These are phyloP conservation scores for Elaeis guineensis DNA, from an alignment of 176 grass and related monocot species.

Conservation along the genomic window DNA sequence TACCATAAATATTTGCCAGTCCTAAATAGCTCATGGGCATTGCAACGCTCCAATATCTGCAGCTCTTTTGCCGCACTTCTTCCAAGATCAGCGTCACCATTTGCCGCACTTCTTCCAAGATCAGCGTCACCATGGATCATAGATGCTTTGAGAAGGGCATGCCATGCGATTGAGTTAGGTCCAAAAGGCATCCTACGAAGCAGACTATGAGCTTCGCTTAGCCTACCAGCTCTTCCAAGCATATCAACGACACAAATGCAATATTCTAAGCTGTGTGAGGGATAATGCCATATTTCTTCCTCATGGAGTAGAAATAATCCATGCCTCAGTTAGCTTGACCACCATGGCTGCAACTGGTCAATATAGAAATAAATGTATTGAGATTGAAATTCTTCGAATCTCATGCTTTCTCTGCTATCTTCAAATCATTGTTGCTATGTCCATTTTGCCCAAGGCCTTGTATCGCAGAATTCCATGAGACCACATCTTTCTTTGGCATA, in stretches of 20 bases:
- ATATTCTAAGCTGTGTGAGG: constrained; percentile 27
- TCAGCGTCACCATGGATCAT: no score
- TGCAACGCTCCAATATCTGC: no score
- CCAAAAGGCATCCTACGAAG: constrained; percentile 27
- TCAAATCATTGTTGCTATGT: constrained; percentile 20
- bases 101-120: no score
- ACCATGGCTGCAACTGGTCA: constrained; percentile 36
- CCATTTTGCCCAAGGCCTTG: constrained; percentile 58
- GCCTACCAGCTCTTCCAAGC: constrained; percentile 39
- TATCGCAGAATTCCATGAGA: constrained; percentile 53
- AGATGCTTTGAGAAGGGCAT: no score
- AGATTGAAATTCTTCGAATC: constrained; percentile 19
- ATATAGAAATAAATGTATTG: constrained; percentile 39
- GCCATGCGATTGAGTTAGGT: constrained; percentile 23
- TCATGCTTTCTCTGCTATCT: constrained; percentile 23
- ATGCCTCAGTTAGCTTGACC: constrained; percentile 32
- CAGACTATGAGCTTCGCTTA: constrained; percentile 30
- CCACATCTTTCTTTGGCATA: constrained; percentile 12
- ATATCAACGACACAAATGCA: constrained; percentile 35
- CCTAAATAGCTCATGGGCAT: background rate
- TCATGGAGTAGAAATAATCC: constrained; percentile 39
- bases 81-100: no score
- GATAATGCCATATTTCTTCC: constrained; percentile 8
- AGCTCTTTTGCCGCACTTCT: no score
- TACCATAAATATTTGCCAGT: background rate